Conservation (phyloP, 2,329 filamentous ascomycete genomes). For the Colletotrichum trifolii region DNA sequence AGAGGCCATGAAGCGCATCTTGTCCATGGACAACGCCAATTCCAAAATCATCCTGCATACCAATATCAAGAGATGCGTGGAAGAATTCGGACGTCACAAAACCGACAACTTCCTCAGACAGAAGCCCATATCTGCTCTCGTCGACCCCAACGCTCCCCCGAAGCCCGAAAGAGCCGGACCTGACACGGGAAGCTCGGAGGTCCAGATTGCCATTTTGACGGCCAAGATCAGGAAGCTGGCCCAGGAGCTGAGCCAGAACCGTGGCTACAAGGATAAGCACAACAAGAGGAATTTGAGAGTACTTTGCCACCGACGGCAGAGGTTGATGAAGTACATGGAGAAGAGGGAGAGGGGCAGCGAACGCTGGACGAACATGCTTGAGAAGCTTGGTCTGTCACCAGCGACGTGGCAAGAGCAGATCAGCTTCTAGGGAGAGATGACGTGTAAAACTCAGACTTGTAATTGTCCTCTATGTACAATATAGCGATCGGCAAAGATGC, state of each 20-base stretch:
- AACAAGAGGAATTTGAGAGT: conserved; percentile 92
- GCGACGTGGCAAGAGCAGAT: conserved; percentile 95
- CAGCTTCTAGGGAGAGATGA: conserved; percentile 64
- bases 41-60: conserved; percentile 82
- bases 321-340: conserved; percentile 86
- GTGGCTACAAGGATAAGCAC: conserved; percentile 86
- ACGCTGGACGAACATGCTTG: conserved; percentile 87
- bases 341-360: conserved; percentile 90
- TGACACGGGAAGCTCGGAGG: conserved; percentile 94
- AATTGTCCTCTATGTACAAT: conserved; percentile 63
- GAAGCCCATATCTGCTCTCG: conserved; percentile 63
- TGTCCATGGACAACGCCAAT: conserved; percentile 79
- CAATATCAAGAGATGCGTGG: conserved; percentile 86
- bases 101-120: conserved; percentile 79
- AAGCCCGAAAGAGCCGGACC: conserved; percentile 76
- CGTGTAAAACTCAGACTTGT: conserved; percentile 56
- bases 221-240: conserved; percentile 89
- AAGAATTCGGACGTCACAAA: conserved; percentile 89
- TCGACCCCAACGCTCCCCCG: conserved; percentile 51
- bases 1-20: conserved; percentile 83
- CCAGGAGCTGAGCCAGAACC: conserved; percentile 73
- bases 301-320: conserved; percentile 89
- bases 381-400: conserved; percentile 85
- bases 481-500: conserved; percentile 44
- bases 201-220: conserved; percentile 96